phyloP scores from a whole-genome alignment of 192 early-diverging fungal genomes.

The Umbelopsis isabellina region DNA sequence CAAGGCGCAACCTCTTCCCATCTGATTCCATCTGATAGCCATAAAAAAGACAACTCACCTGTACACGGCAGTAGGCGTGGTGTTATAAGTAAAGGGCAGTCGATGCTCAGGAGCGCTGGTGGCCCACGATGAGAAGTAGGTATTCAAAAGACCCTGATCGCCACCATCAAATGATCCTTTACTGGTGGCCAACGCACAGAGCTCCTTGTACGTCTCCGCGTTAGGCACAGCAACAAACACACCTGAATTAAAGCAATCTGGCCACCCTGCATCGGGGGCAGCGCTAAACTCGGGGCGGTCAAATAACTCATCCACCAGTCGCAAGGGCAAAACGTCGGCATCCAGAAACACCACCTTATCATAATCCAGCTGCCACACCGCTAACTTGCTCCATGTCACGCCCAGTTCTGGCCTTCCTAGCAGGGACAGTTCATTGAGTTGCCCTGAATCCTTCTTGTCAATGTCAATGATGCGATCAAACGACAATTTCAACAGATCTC shows the following conservation, averaged over 20 bases:
- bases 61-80: slow-evolving; percentile 80
- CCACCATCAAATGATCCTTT: slow-evolving; percentile 88
- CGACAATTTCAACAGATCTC: slow-evolving; percentile 54
- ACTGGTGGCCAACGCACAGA: slow-evolving; percentile 53
- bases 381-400: slow-evolving; percentile 89
- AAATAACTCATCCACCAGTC: slow-evolving; percentile 86
- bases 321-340: slow-evolving; percentile 86
- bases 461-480: slow-evolving; percentile 79
- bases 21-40: background rate
- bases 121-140: slow-evolving; percentile 82
- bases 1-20: no score
- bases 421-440: slow-evolving; percentile 61
- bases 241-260: slow-evolving; percentile 97
- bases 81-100: slow-evolving; percentile 91
- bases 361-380: slow-evolving; percentile 81
- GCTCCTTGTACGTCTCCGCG: slow-evolving; percentile 49
- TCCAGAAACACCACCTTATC: slow-evolving; percentile 81
- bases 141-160: slow-evolving; percentile 94
- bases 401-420: slow-evolving; percentile 92
- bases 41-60: slow-evolving; percentile 51
- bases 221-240: slow-evolving; percentile 80
- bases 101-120: slow-evolving; percentile 57
- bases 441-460: slow-evolving; percentile 61
- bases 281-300: slow-evolving; percentile 73
- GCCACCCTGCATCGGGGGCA: slow-evolving; percentile 94